Evolutionary conservation across 1,284 basidiomycete species (phyloP).

Genomic region (Heterobasidion occidentale): DNA sequence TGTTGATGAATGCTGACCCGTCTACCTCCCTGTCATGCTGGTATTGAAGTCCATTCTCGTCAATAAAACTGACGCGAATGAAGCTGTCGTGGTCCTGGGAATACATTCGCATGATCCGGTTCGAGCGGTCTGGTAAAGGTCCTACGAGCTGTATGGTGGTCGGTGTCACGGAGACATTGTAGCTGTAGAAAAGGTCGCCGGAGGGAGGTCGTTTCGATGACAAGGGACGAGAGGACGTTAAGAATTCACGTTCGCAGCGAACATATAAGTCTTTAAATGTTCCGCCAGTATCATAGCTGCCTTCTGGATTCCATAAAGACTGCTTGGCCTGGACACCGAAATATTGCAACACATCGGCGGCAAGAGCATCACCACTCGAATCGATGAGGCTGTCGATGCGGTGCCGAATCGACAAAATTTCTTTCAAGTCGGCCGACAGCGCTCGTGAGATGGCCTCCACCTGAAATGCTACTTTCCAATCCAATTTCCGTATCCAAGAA

Average conservation of each 20-base stretch:
- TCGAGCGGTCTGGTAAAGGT: constrained; percentile 57
- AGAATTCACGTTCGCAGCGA: not conserved
- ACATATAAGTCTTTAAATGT: not conserved
- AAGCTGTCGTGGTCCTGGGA: constrained; percentile 43
- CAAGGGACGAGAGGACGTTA: not conserved
- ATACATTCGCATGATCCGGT: constrained; percentile 53
- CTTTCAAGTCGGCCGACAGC: constrained; percentile 17
- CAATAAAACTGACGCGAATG: constrained; percentile 55
- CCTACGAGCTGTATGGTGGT: constrained; percentile 51
- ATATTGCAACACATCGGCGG: not conserved
- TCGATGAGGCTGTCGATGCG: not conserved
- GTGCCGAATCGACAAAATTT: constrained; percentile 22
- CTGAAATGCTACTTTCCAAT: constrained; percentile 43
- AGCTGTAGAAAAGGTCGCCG: constrained; percentile 34
- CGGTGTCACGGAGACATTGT: constrained; percentile 52
- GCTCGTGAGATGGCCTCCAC: constrained; percentile 34
- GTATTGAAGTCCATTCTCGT: constrained; percentile 43
- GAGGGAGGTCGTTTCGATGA: not conserved
- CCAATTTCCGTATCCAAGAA: constrained; percentile 23
- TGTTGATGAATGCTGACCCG: constrained; percentile 33
- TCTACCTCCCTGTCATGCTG: constrained; percentile 47
- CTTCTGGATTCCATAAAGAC: not conserved
- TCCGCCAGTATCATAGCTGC: not conserved
- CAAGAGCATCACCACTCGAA: not conserved
- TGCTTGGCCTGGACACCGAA: not conserved